Percentiles rank a stretch among this genome's conserved stretches.
These are phyloP conservation scores for Nidularia pulvinata DNA, from an alignment of 768 basidiomycete species.

Conservation along the genomic window DNA sequence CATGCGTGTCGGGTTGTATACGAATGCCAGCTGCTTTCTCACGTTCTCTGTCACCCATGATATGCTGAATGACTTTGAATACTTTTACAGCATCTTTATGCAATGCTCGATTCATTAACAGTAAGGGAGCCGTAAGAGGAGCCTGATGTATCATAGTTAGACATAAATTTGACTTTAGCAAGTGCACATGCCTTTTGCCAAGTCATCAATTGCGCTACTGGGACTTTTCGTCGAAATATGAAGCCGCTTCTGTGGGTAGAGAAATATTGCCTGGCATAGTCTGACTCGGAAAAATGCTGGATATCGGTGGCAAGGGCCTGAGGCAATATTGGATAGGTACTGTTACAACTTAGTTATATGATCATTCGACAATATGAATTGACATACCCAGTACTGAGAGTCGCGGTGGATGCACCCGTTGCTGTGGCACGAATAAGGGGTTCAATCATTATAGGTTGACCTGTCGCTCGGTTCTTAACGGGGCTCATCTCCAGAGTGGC, in stretches of 20 bases:
- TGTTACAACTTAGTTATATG: slow-evolving; percentile 21
- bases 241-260: slow-evolving; percentile 90
- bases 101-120: slow-evolving; percentile 64
- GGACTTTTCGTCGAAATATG: slow-evolving; percentile 80
- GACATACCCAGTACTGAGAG: slow-evolving; percentile 67
- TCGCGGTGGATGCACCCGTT: slow-evolving; percentile 29
- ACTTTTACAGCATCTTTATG: slow-evolving; percentile 79
- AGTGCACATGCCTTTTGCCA: slow-evolving; percentile 74
- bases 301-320: slow-evolving; percentile 83
- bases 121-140: slow-evolving; percentile 72
- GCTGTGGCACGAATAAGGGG: slow-evolving; percentile 23
- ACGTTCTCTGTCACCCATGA: slow-evolving; percentile 92
- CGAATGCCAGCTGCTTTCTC: slow-evolving; percentile 58
- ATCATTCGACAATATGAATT: slow-evolving; percentile 1
- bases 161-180: not conserved
- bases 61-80: slow-evolving; percentile 89
- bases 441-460: slow-evolving; percentile 64
- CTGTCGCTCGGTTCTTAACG: slow-evolving; percentile 60
- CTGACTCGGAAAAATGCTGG: slow-evolving; percentile 82
- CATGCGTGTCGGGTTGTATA: slow-evolving; percentile 37
- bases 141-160: slow-evolving; percentile 28
- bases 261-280: slow-evolving; percentile 88
- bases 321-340: slow-evolving; percentile 78
- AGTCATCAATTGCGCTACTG: slow-evolving; percentile 85
- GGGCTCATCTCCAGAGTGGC: slow-evolving; percentile 77